Evolutionary conservation across 257 asterid species (phyloP), one percentile per base, ranked within the genome.

Genomic region (Salvia miltiorrhiza): DNA sequence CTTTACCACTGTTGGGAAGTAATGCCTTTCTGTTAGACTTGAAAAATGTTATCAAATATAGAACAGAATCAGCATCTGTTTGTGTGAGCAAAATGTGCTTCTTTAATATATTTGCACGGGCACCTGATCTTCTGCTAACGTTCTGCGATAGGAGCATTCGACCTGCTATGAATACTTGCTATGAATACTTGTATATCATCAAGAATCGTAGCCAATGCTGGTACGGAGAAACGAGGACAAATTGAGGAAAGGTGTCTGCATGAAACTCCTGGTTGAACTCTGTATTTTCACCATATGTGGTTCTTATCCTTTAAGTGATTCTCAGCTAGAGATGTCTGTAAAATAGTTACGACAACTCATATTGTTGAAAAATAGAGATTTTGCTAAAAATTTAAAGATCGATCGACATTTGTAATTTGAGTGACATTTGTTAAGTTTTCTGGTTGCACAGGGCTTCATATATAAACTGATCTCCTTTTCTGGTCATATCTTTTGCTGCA

Each of bases 11-110:
- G 23, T 43, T 23, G 20, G 58, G 13, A 30, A 7, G 35, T n/a
- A 65, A 17, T 65, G 11, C 30, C 70, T 17, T 50, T 65, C 43
- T n/a, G n/a, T n/a, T n/a, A n/a, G n/a, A n/a, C n/a, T n/a, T n/a
- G n/a, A n/a, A n/a, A n/a, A n/a, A n/a, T n/a, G n/a, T n/a, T n/a
- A 37, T 12, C 8, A 2, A 2, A 35, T 2, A 20, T 8, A 35
- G 30, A 60, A 26, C 20, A 9, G 52, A 16, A 30, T 4, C 35
- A 53, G 43, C 64, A 39, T 24, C 0, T 24, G 14, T n/a, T 30
- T 23, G 13, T 61, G 9, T 11, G 20, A 32, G 32, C 40, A 47
- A 24, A 63, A 20, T 12, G n/a, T 63, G 43, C 7, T 26, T 28
- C 14, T 64, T 64, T 8, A 32, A 17, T 16, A 16, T 7, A 11